These are phyloP conservation scores for Bruguiera hainesii DNA, from an alignment of 441 rosid genomes.

Conservation along the genomic window DNA sequence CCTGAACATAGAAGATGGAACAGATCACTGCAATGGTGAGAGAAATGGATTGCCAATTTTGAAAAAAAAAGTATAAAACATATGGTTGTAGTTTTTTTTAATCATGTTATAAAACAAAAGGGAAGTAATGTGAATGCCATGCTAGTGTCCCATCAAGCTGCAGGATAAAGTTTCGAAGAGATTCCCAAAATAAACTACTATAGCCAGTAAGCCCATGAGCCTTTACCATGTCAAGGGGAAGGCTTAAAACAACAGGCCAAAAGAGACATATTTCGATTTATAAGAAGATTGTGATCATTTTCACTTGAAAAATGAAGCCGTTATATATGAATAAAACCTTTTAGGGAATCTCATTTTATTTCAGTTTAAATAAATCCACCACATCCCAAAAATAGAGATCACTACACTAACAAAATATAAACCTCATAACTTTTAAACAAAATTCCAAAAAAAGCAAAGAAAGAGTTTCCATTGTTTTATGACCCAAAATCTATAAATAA, in stretches of 20 bases:
- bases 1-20: constrained; percentile 35
- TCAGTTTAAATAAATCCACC: background rate
- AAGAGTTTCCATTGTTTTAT: background rate
- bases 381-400: too few species aligned
- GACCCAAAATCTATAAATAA: background rate
- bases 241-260: background rate
- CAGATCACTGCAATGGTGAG: background rate
- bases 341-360: background rate
- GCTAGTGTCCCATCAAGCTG: background rate
- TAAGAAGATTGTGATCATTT: background rate
- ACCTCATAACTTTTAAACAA: background rate
- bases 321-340: background rate
- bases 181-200: too few species aligned
- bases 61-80: too few species aligned
- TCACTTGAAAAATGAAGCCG: background rate
- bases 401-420: background rate
- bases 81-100: too few species aligned
- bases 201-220: too few species aligned
- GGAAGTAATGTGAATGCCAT: background rate
- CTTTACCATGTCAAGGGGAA: background rate
- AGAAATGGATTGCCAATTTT: background rate
- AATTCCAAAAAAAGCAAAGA: background rate
- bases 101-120: background rate
- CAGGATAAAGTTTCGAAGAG: too few species aligned
- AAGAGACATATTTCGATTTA: background rate